Conservation (phyloP, 495 filamentous ascomycete species). For the Talaromyces proteolyticus region DNA sequence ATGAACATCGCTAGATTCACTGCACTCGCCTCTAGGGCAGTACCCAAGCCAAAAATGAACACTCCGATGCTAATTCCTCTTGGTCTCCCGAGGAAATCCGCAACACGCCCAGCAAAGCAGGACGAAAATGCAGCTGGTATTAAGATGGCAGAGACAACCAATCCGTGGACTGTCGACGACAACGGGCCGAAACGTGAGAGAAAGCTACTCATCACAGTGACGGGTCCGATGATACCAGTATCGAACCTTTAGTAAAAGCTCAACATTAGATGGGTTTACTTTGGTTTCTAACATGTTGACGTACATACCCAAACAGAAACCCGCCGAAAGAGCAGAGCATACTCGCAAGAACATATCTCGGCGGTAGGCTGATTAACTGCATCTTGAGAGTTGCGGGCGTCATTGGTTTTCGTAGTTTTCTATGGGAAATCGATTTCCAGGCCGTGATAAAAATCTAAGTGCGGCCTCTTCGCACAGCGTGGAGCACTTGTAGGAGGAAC, state of each 20-base stretch:
- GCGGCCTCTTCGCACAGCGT: no score
- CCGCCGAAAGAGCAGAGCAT: slow-evolving; percentile 17
- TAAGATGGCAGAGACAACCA: slow-evolving; percentile 59
- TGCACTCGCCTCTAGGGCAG: slow-evolving; percentile 42
- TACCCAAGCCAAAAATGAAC: slow-evolving; percentile 49
- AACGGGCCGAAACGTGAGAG: slow-evolving; percentile 40
- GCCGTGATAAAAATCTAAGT: no score
- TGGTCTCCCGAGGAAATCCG: slow-evolving; percentile 52
- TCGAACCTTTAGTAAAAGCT: no score
- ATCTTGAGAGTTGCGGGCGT: neutral
- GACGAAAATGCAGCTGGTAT: slow-evolving; percentile 56
- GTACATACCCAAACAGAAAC: slow-evolving; percentile 12
- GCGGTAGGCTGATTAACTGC: neutral
- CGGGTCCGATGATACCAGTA: slow-evolving; percentile 57
- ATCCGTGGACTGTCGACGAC: slow-evolving; percentile 49
- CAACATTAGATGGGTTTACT: neutral
- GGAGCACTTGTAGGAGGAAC: no score
- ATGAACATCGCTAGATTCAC: slow-evolving; percentile 47
- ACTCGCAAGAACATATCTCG: slow-evolving; percentile 17
- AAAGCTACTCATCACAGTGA: slow-evolving; percentile 57
- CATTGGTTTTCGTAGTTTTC: neutral
- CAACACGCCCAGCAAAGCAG: slow-evolving; percentile 56
- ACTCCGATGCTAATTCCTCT: slow-evolving; percentile 46
- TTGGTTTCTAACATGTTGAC: neutral
- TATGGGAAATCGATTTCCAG: no score